Base-by-base conservation (phyloP, 2,329 filamentous ascomycete genomes). In the Fusarium sp. region DNA sequence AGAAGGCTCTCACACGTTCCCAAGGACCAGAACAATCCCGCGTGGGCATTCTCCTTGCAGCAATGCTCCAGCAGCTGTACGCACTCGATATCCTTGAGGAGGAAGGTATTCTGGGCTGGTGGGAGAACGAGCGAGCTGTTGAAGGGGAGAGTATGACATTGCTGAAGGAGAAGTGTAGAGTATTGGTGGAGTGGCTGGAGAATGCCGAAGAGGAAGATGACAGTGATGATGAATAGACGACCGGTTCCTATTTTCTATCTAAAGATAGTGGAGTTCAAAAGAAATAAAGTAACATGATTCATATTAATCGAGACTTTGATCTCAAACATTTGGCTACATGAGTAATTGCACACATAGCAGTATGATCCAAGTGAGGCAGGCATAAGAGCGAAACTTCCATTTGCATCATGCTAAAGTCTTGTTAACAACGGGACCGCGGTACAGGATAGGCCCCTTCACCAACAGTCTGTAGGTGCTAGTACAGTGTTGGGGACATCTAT, bases 101-200 rank as follows among this genome's bases (percentile, higher is more conserved):
- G 76, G 94, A 98, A 44, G 94, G 92, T 0, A 92, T 97, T 71
- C 82, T 95, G 74, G 87, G 87, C 49, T 99, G 96, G 96, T 98
- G 94, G 94, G 87, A 85, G 22, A 91, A 97, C 78, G 85, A 87
- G 49, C 80, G 90, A 75, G 91, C 91, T 8, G 86, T 82, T 25
- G 90, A 89, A 58, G 89, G 85, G 16, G 91, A 92, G 58, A 87
- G 88, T 56, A 88, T 98, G 90, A 81, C 81, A 63, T 86, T 82
- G 52, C 88, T 98, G 18, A 90, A 91, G 78, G 88, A 87, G 65
- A 92, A 92, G 82, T 94, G 92, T 62, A 85, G 89, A 75, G 89
- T 90, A 55, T 88, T 98, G 79, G 90, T 98, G 46, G 93, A 97
- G 75, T 93, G 94, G 90, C 80, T 95, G 73, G 91, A 91, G 76